Conservation (phyloP, 345 rosid genomes). For the rapeseed (Brassica napus) region Da-Ae NC_063436.1:16698001-16698500, state of each 20-base stretch:
- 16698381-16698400: slow-evolving; percentile 16
- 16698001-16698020: not conserved
- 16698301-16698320: slow-evolving; percentile 18
- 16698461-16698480: slow-evolving; percentile 21
- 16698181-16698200: slow-evolving; percentile 25
- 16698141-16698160: not conserved
- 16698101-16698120: not conserved
- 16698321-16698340: not conserved
- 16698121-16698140: slow-evolving; percentile 7
- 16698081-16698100: not conserved
- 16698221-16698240: not conserved
- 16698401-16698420: slow-evolving; percentile 23
- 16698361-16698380: slow-evolving; percentile 9
- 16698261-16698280: not conserved
- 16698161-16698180: not conserved
- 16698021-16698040: not conserved
- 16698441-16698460: slow-evolving; percentile 19
- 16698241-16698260: not conserved
- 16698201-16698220: slow-evolving; percentile 14
- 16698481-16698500: slow-evolving; percentile 28
- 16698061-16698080: not conserved
- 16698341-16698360: not conserved
- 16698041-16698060: not conserved
- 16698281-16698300: not conserved
- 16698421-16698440: slow-evolving; percentile 33